Percentiles rank a stretch among this genome's conserved stretches.
phyloP scores from a whole-genome alignment of 345 rosid genomes.

The Eucalyptus globulus region DNA sequence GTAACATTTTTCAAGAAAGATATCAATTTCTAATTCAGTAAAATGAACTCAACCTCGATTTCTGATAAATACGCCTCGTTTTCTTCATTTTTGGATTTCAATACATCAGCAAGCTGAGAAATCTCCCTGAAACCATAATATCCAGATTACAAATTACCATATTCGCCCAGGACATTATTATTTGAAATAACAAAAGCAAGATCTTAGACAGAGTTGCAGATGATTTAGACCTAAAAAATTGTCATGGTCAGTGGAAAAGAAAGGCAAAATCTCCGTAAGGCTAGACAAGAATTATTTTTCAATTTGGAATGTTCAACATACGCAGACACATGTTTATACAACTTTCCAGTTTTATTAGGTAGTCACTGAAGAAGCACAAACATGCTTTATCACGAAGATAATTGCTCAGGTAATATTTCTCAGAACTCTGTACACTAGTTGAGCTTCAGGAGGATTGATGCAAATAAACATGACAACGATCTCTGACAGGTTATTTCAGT shows the following conservation, averaged over 20 bases:
- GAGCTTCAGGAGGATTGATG: neutral
- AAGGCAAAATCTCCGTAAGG: neutral
- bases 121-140: constrained; percentile 30
- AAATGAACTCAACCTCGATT: constrained; percentile 64
- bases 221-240: neutral
- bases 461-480: neutral
- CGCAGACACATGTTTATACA: neutral
- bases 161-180: neutral
- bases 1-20: neutral
- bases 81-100: constrained; percentile 85
- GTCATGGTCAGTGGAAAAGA: neutral
- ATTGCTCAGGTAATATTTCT: neutral
- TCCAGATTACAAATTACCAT: neutral
- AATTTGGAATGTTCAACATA: neutral
- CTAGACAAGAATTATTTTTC: neutral
- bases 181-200: neutral
- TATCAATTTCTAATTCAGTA: neutral
- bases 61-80: constrained; percentile 86
- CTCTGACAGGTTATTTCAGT: neutral
- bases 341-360: neutral
- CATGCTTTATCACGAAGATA: neutral
- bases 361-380: neutral
- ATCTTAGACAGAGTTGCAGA: neutral
- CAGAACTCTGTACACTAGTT: neutral
- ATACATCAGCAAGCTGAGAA: constrained; percentile 40